A percentile compares a stretch with the other conserved stretches of the same genome.
These are phyloP conservation scores for Macrocybe gigantea DNA, from an alignment of 768 basidiomycete genomes.

Conservation along the genomic window DNA sequence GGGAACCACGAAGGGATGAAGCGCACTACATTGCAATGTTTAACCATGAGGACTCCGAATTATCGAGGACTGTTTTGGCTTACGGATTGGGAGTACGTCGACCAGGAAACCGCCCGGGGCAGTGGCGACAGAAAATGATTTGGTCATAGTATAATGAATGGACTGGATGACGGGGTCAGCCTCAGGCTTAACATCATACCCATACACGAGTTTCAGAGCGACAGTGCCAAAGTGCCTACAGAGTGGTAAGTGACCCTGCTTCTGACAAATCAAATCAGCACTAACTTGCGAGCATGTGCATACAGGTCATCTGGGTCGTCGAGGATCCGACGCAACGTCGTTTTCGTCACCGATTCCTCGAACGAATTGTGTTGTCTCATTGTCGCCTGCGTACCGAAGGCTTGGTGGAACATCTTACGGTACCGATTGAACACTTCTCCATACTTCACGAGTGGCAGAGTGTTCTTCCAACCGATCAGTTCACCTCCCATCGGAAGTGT, in stretches of 20 bases:
- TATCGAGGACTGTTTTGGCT: background rate
- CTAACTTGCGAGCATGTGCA: background rate
- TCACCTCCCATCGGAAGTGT: constrained; percentile 26
- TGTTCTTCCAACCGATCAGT: constrained; percentile 13
- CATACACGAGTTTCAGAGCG: constrained; percentile 21
- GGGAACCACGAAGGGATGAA: constrained; percentile 9
- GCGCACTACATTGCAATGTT: background rate
- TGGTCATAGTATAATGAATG: constrained; percentile 14
- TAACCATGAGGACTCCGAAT: background rate
- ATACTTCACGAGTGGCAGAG: constrained; percentile 5
- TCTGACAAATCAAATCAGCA: constrained; percentile 1
- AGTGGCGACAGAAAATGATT: constrained; percentile 8
- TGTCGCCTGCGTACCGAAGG: constrained; percentile 2
- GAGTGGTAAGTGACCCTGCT: background rate
- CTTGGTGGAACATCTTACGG: constrained; percentile 9
- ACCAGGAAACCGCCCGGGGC: constrained; percentile 17
- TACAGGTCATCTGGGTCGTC: constrained; percentile 5
- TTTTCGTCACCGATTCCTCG: background rate
- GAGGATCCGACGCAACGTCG: background rate
- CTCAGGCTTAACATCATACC: constrained; percentile 15
- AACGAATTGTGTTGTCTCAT: background rate
- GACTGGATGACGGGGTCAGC: constrained; percentile 19
- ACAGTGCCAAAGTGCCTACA: constrained; percentile 10
- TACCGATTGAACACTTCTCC: constrained; percentile 7
- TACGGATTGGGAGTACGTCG: constrained; percentile 19